These are phyloP conservation scores for Eutrema japonicum DNA, from an alignment of 345 rosid genomes.

Conservation along the genomic window DNA sequence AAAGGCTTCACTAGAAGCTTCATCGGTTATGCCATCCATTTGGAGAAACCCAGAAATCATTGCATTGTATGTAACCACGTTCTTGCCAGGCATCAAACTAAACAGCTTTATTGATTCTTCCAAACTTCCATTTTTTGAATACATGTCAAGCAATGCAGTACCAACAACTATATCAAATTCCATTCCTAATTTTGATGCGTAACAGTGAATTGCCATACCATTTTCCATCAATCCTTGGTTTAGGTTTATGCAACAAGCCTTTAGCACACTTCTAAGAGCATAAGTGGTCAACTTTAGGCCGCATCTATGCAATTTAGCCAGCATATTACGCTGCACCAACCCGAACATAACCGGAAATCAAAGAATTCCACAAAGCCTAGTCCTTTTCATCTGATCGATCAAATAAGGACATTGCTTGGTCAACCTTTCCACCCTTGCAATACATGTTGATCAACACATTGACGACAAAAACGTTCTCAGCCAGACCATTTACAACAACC, in stretches of 20 bases:
- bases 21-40: conserved; percentile 32
- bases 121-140: conserved; percentile 51
- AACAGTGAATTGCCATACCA: conserved; percentile 56
- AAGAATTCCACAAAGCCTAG: conserved; percentile 56
- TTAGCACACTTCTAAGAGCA: conserved; percentile 55
- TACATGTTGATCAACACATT: conserved; percentile 57
- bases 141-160: conserved; percentile 64
- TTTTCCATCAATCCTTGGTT: conserved; percentile 33
- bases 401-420: conserved; percentile 52
- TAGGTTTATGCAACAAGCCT: conserved; percentile 48
- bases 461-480: conserved; percentile 34
- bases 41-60: conserved; percentile 56
- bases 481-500: conserved; percentile 48
- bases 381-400: conserved; percentile 49
- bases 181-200: conserved; percentile 48
- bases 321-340: conserved; percentile 43
- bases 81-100: conserved; percentile 46
- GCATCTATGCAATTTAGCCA: conserved; percentile 51
- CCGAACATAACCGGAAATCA: conserved; percentile 55
- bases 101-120: conserved; percentile 46
- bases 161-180: conserved; percentile 51
- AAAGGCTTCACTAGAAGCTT: conserved; percentile 47
- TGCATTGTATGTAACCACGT: conserved; percentile 59
- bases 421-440: conserved; percentile 49
- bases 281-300: conserved; percentile 47